Base-by-base conservation (phyloP, 495 filamentous ascomycete species). In the Trichoderma gamsii region DNA sequence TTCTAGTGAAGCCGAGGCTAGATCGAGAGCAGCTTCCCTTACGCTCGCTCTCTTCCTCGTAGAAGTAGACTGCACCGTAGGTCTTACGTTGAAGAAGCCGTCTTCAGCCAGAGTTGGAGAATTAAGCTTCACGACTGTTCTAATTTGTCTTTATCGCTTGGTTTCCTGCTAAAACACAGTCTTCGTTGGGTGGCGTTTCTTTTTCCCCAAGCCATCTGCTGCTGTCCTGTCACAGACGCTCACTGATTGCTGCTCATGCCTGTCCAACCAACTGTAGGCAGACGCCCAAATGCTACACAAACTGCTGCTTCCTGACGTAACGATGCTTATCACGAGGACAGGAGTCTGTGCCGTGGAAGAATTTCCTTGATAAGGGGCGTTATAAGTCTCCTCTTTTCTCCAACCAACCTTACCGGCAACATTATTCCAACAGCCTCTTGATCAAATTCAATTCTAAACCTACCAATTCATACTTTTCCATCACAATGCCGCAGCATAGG, bases 251-350 rank as follows among this genome's bases (percentile, higher is more conserved):
- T 61, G 23, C n/a, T 25, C 56, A 32, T 4, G 56, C 56, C 16
- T 61, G 27, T 61, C 56, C 56, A 61, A 35, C 56, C 27, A 11
- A 21, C 49, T 21, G 49, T 21, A 23, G 49, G 49, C 49, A 61
- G 23, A 32, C 56, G 56, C 56, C 27, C 56, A 61, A 21, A 32
- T 61, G 56, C 56, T 27, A 61, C 56, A 61, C 27, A 32, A 61
- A 38, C 29, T 61, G 27, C 56, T 61, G 27, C 56, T 61, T 61
- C 56, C 56, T 61, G 56, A 61, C 56, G 56, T 61, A 61, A 61
- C 56, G 56, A 61, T 27, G 23, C 56, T 61, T 25, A 61, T 61
- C 56, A 61, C 56, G 56, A 61, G 56, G 56, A 61, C 56, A 61
- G 56, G 23, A 16, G 25, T 25, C 27, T 61, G 56, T 61, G 56